phyloP scores from a whole-genome alignment of 441 rosid genomes.

The Dalechampia spathulata region DNA sequence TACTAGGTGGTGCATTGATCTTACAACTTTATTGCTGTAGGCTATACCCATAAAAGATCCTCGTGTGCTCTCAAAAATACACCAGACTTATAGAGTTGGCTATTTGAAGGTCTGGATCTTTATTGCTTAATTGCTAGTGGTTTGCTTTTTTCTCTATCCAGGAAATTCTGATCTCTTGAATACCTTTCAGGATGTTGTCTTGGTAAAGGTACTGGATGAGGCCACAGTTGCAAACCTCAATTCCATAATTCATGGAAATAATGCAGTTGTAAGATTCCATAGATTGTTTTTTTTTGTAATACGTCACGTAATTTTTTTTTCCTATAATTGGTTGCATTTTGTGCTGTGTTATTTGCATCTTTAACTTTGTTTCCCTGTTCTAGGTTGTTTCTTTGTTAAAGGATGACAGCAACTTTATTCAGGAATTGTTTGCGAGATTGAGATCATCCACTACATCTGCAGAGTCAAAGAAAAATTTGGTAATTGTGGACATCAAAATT shows the following conservation, averaged over 20 bases:
- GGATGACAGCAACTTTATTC: slow-evolving; percentile 90
- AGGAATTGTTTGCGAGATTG: slow-evolving; percentile 87
- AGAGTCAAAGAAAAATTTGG: slow-evolving; percentile 95
- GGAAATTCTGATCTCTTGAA: slow-evolving; percentile 22
- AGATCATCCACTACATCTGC: slow-evolving; percentile 57
- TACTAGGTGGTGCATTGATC: no score
- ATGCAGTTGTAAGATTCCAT: slow-evolving; percentile 72
- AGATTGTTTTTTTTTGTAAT: neutral
- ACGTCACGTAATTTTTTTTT: neutral
- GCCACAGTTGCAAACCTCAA: slow-evolving; percentile 79
- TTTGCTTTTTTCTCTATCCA: neutral
- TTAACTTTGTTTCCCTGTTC: slow-evolving; percentile 21
- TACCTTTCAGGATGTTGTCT: slow-evolving; percentile 79
- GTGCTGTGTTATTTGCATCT: slow-evolving; percentile 6
- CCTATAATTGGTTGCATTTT: neutral
- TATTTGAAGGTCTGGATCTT: slow-evolving; percentile 74
- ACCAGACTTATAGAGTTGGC: slow-evolving; percentile 96
- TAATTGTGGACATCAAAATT: slow-evolving; percentile 25
- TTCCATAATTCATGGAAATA: slow-evolving; percentile 87
- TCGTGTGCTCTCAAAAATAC: slow-evolving; percentile 86
- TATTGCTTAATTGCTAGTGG: slow-evolving; percentile 6
- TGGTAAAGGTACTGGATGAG: slow-evolving; percentile 94
- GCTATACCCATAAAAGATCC: slow-evolving; percentile 89
- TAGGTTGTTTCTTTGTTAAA: slow-evolving; percentile 92
- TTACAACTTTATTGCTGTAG: no score